phyloP scores from a whole-genome alignment of 2,329 filamentous ascomycete species.

The Aspergillus sp. region DNA sequence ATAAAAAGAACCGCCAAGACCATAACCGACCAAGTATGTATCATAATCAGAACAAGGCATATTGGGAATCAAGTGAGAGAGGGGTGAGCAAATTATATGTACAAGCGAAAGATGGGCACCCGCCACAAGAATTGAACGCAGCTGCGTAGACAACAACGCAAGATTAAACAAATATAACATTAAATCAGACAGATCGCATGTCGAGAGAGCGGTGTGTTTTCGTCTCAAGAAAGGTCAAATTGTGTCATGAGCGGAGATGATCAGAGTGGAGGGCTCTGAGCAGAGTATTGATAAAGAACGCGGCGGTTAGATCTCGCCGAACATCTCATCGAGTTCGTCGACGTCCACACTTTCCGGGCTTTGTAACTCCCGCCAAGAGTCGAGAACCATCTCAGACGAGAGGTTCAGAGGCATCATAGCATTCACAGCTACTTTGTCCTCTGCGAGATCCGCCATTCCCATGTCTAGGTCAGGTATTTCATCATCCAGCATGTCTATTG shows the following conservation, averaged over 20 bases:
- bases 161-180: conserved; percentile 19
- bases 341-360: conserved; percentile 88
- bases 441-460: conserved; percentile 36
- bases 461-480: conserved; percentile 36
- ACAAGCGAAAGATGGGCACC: conserved; percentile 12
- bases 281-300: background rate
- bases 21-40: conserved; percentile 17
- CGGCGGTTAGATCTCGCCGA: conserved; percentile 66
- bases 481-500: conserved; percentile 42
- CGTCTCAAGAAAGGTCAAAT: conserved; percentile 3
- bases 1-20: conserved; percentile 9
- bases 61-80: conserved; percentile 16
- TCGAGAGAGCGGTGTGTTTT: background rate
- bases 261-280: background rate
- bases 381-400: conserved; percentile 42
- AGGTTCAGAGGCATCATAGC: conserved; percentile 27
- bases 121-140: conserved; percentile 5
- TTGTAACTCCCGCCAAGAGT: conserved; percentile 61
- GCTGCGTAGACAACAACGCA: background rate
- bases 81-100: conserved; percentile 17
- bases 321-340: conserved; percentile 85
- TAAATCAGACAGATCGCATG: conserved; percentile 10
- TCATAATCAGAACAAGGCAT: conserved; percentile 19
- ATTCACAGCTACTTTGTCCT: conserved; percentile 47
- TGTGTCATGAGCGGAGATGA: conserved; percentile 10